Conservation (phyloP, 805 yeast species). For the Metschnikowia aberdeeniae region DNA sequence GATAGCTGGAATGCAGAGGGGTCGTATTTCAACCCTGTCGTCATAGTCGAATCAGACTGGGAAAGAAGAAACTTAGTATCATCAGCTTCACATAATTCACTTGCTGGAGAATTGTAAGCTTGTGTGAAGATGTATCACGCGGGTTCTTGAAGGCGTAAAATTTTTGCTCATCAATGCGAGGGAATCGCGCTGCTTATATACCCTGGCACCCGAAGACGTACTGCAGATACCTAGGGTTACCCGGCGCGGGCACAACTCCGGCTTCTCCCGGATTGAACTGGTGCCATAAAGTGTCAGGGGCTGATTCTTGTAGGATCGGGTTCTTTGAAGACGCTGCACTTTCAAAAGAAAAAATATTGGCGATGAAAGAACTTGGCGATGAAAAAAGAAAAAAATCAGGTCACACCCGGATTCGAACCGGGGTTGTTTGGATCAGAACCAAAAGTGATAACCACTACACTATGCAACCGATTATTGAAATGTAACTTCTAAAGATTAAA, state of each 20-base stretch:
- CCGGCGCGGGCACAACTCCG: constrained; percentile 6
- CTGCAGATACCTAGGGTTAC: constrained; percentile 11
- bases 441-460: constrained; percentile 81
- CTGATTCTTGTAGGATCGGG: no score
- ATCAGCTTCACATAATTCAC: constrained; percentile 31
- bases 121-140: constrained; percentile 18
- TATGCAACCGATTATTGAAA: constrained; percentile 39
- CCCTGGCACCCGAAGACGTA: constrained; percentile 10
- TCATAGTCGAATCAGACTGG: constrained; percentile 92
- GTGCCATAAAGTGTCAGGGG: no score
- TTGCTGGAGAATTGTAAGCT: constrained; percentile 21
- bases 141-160: not conserved
- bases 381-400: constrained; percentile 34
- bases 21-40: constrained; percentile 71
- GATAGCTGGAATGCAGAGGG: constrained; percentile 33
- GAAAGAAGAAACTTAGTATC: constrained; percentile 73
- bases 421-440: constrained; percentile 82
- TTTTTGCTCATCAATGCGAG: not conserved
- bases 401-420: constrained; percentile 85
- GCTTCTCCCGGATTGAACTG: not conserved
- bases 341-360: constrained; percentile 3
- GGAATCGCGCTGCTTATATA: constrained; percentile 8
- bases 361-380: no score
- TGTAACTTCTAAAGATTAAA: not conserved
- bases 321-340: no score